These are phyloP conservation scores for Brassica napus DNA, from an alignment of 345 rosid genomes.

Conservation along the genomic window DNA sequence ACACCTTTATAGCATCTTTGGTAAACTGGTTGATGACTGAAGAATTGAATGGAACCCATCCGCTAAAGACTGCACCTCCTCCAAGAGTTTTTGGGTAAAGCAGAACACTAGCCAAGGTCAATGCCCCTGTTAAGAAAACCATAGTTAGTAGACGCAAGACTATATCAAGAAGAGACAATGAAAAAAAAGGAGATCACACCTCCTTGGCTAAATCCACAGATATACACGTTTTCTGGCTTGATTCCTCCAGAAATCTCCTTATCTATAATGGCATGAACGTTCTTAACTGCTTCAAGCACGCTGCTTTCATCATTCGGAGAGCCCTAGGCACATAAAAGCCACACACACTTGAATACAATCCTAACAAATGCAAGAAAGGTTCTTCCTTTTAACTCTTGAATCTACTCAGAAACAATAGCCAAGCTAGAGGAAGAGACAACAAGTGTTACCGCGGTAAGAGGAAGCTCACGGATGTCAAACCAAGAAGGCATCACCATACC, in stretches of 20 bases:
- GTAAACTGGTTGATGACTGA: slow-evolving; percentile 51
- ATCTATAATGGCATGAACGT: slow-evolving; percentile 78
- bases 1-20: slow-evolving; percentile 74
- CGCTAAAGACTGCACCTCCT: slow-evolving; percentile 78
- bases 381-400: no score
- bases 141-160: not conserved
- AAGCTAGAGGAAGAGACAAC: no score
- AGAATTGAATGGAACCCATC: slow-evolving; percentile 83
- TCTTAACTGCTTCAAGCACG: slow-evolving; percentile 65
- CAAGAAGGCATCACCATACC: slow-evolving; percentile 92
- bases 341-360: slow-evolving; percentile 11
- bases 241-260: slow-evolving; percentile 66
- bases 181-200: no score
- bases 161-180: not conserved
- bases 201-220: slow-evolving; percentile 96
- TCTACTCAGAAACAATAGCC: slow-evolving; percentile 7
- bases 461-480: slow-evolving; percentile 91
- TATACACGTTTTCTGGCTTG: slow-evolving; percentile 59
- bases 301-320: slow-evolving; percentile 72
- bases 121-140: slow-evolving; percentile 58
- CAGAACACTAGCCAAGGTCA: slow-evolving; percentile 76
- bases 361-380: not conserved
- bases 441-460: slow-evolving; percentile 80
- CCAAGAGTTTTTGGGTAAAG: slow-evolving; percentile 78
- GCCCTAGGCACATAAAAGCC: slow-evolving; percentile 40